phyloP scores from a whole-genome alignment of 2,329 filamentous ascomycete genomes.

The Pseudopithomyces chartarum region DNA sequence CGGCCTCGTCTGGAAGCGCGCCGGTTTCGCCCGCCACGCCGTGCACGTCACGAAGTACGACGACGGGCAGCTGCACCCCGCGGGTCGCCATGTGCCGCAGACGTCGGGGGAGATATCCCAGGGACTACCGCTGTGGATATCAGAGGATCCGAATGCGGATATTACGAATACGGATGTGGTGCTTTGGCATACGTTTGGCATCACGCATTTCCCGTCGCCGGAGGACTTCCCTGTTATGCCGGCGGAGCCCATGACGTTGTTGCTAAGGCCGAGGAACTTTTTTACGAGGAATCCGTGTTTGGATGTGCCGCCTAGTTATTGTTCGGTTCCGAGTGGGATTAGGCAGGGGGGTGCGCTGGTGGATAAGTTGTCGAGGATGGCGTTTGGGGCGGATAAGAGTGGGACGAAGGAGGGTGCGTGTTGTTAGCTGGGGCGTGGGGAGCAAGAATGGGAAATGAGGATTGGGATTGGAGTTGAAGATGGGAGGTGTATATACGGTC shows the following conservation, averaged over 20 bases:
- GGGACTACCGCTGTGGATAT: constrained; percentile 78
- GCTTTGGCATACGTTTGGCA: constrained; percentile 91
- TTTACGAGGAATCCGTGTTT: constrained; percentile 79
- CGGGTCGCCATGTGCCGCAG: constrained; percentile 85
- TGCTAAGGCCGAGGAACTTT: constrained; percentile 81
- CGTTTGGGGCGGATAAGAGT: constrained; percentile 49
- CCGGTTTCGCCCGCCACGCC: constrained; percentile 84
- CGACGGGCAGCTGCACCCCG: constrained; percentile 82
- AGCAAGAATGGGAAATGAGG: not conserved
- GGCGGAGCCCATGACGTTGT: constrained; percentile 75
- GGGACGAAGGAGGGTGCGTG: constrained; percentile 11
- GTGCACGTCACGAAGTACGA: constrained; percentile 87
- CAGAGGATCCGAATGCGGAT: constrained; percentile 66
- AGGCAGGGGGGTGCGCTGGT: constrained; percentile 53
- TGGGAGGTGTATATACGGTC: not conserved
- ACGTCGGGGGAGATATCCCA: constrained; percentile 78
- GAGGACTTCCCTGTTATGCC: constrained; percentile 96
- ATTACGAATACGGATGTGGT: constrained; percentile 86
- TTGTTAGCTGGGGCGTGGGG: constrained; percentile 14
- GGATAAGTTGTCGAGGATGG: constrained; percentile 57
- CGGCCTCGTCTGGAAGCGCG: constrained; percentile 85
- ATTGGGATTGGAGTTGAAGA: not conserved
- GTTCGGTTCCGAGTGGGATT: constrained; percentile 72
- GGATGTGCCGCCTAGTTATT: constrained; percentile 79
- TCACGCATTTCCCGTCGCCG: constrained; percentile 86